Conservation (phyloP, 495 filamentous ascomycete species). For the Copromyces sp. region DNA sequence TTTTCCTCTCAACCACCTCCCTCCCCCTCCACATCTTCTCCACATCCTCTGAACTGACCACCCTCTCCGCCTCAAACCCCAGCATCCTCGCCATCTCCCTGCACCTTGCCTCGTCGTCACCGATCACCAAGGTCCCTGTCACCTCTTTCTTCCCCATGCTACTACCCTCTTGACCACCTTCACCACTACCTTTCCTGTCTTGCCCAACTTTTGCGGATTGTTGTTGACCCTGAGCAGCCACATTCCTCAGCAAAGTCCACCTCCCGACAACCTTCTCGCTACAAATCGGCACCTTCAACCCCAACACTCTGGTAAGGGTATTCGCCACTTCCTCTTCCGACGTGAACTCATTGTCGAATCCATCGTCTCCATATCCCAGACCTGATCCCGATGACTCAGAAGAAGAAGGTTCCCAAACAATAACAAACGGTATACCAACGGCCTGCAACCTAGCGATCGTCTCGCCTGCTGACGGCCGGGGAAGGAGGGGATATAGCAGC, state of each 20-base stretch:
- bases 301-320: neutral
- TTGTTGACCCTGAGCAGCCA: neutral
- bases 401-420: neutral
- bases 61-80: neutral
- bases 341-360: neutral
- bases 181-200: neutral
- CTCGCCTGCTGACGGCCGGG: neutral
- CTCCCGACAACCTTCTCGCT: neutral
- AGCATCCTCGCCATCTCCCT: neutral
- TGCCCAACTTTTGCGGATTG: neutral
- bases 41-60: neutral
- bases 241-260: neutral
- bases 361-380: neutral
- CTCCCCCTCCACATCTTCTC: neutral
- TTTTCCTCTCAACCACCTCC: neutral
- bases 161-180: neutral
- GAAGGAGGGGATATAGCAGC: neutral
- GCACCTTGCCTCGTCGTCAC: neutral
- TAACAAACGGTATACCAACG: neutral
- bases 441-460: neutral
- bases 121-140: neutral
- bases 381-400: too few species aligned
- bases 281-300: neutral
- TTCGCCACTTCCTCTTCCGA: neutral
- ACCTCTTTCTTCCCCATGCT: neutral